phyloP scores from a whole-genome alignment of 2,329 filamentous ascomycete genomes.

The Periconia macrospinosa region DNA sequence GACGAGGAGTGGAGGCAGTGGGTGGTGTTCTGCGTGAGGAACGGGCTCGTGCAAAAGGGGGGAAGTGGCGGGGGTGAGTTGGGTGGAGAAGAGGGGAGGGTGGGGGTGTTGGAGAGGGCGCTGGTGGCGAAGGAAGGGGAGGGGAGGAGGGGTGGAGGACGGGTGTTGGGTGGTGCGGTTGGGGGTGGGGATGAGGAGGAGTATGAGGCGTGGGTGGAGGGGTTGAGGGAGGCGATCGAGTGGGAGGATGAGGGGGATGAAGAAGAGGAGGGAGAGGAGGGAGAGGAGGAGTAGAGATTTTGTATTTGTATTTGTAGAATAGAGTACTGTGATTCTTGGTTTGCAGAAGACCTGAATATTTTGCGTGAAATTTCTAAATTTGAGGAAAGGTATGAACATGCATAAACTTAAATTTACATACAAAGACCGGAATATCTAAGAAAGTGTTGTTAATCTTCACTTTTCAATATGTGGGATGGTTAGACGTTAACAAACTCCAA shows the following conservation, averaged over 20 bases:
- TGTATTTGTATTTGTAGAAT: background rate
- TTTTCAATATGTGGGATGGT: no score
- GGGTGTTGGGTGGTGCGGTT: conserved; percentile 17
- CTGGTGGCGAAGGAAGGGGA: conserved; percentile 22
- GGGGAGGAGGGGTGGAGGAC: conserved; percentile 1
- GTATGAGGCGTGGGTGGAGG: conserved; percentile 29
- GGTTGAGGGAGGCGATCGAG: conserved; percentile 26
- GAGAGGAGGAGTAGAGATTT: background rate
- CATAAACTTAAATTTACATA: no score
- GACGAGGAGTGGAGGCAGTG: conserved; percentile 45
- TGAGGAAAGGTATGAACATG: no score
- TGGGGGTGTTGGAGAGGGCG: conserved; percentile 31
- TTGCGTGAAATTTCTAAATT: no score
- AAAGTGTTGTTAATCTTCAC: no score
- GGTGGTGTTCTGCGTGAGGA: conserved; percentile 43
- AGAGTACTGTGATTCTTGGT: background rate
- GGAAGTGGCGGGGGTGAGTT: conserved; percentile 1
- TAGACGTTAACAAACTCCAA: no score
- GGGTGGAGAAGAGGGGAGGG: conserved; percentile 4
- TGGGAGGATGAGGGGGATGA: conserved; percentile 19
- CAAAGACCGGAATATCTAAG: no score
- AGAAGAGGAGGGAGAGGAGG: background rate
- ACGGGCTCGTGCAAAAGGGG: conserved; percentile 30
- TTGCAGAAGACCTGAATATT: no score
- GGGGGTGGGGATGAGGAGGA: conserved; percentile 8